phyloP scores from a whole-genome alignment of 331 rosid species.

The Phaseolus coccineus region DNA sequence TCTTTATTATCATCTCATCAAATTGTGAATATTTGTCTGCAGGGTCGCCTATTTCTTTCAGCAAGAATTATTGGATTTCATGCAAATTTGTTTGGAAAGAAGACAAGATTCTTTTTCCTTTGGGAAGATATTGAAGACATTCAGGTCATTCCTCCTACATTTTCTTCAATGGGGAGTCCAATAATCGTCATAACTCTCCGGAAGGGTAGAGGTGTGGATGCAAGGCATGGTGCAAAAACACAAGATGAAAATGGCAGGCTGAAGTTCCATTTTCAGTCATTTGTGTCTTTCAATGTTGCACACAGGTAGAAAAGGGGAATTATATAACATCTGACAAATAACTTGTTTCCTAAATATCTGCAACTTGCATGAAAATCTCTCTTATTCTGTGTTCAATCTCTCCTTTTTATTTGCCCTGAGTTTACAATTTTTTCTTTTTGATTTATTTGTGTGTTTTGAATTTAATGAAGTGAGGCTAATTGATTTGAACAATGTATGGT shows the following conservation, averaged over 20 bases:
- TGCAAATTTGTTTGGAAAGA: slow-evolving; percentile 91
- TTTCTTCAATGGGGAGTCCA: slow-evolving; percentile 99
- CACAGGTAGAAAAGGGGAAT: slow-evolving; percentile 65
- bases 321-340: slow-evolving; percentile 21
- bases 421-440: background rate
- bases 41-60: slow-evolving; percentile 97
- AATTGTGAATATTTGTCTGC: slow-evolving; percentile 45
- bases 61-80: slow-evolving; percentile 94
- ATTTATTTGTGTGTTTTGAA: background rate
- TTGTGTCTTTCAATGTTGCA: slow-evolving; percentile 87
- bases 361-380: slow-evolving; percentile 7
- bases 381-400: background rate
- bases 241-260: slow-evolving; percentile 96
- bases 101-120: slow-evolving; percentile 86
- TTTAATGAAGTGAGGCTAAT: slow-evolving; percentile 36
- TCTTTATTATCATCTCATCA: slow-evolving; percentile 43
- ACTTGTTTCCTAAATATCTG: slow-evolving; percentile 32
- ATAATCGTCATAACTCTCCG: slow-evolving; percentile 84
- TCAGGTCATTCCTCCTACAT: slow-evolving; percentile 76
- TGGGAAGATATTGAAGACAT: slow-evolving; percentile 99
- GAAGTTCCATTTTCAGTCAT: slow-evolving; percentile 95
- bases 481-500: slow-evolving; percentile 16
- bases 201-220: slow-evolving; percentile 89
- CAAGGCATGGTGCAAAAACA: slow-evolving; percentile 92
- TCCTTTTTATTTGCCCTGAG: background rate